Conservation (phyloP, 2,329 filamentous ascomycete species). For the Colletotrichum sp. region DNA sequence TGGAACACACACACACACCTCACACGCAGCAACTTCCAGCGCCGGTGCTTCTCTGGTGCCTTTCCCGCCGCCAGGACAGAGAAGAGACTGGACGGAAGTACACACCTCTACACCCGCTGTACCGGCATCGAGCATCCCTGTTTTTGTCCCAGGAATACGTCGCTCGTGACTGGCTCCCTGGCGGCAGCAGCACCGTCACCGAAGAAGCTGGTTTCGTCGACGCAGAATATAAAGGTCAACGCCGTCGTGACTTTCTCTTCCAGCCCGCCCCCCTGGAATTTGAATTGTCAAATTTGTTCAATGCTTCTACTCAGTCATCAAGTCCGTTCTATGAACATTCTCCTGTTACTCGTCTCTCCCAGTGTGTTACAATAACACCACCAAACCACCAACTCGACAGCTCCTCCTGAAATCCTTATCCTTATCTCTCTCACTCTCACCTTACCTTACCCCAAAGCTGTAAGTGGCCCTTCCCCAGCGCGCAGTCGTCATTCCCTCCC, state of each 20-base stretch:
- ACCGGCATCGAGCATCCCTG: conserved; percentile 21
- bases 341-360: background rate
- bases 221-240: conserved; percentile 18
- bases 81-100: background rate
- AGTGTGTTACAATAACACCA: conserved; percentile 13
- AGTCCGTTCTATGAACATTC: background rate
- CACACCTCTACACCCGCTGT: background rate
- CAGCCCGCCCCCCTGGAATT: background rate
- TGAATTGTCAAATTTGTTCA: conserved; percentile 12
- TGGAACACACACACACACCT: background rate
- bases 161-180: conserved; percentile 19
- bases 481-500: background rate
- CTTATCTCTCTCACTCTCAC: background rate
- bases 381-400: background rate
- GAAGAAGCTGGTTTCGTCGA: conserved; percentile 21
- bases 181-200: conserved; percentile 15
- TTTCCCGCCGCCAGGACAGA: background rate
- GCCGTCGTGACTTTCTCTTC: conserved; percentile 6
- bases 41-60: background rate
- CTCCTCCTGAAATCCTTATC: conserved; percentile 3
- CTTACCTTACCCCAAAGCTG: background rate
- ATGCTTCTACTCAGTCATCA: conserved; percentile 13
- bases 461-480: conserved; percentile 9
- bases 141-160: conserved; percentile 7
- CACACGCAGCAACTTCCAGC: background rate